phyloP scores from a whole-genome alignment of 352 stramenopile species.

The Paralagenidium karlingii region DNA sequence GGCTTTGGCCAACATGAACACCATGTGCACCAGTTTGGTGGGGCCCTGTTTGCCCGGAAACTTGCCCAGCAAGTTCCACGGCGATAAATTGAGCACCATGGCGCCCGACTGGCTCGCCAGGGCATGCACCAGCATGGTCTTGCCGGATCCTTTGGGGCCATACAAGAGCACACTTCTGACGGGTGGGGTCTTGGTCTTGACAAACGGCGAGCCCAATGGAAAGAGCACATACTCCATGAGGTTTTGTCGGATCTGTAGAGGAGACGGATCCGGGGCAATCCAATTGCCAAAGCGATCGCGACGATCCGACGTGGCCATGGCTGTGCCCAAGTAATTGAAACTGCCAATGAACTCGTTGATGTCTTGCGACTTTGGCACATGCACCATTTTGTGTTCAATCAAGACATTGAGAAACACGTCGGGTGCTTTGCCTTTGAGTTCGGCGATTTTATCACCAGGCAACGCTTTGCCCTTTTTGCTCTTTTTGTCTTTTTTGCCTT shows the following conservation, averaged over 20 bases:
- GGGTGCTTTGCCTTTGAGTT: conserved; percentile 80
- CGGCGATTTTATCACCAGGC: conserved; percentile 84
- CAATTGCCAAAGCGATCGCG: conserved; percentile 71
- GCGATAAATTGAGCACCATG: conserved; percentile 91
- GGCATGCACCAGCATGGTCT: conserved; percentile 88
- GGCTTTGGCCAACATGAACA: conserved; percentile 86
- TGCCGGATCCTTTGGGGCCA: conserved; percentile 82
- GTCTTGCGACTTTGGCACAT: conserved; percentile 19
- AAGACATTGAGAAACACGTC: conserved; percentile 86
- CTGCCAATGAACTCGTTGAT: conserved; percentile 84
- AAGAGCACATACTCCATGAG: conserved; percentile 88
- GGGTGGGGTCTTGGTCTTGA: conserved; percentile 57
- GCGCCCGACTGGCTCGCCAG: conserved; percentile 88
- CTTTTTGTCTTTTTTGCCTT: conserved; percentile 27
- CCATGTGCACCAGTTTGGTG: conserved; percentile 91
- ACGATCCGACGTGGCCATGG: conserved; percentile 46
- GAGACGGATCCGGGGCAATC: conserved; percentile 85
- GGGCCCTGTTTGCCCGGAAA: conserved; percentile 84
- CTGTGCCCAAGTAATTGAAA: conserved; percentile 85
- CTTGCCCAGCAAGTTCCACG: conserved; percentile 88
- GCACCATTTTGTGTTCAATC: conserved; percentile 84
- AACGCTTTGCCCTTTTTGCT: conserved; percentile 69
- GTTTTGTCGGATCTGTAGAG: conserved; percentile 80
- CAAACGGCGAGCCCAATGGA: conserved; percentile 59
- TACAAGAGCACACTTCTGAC: conserved; percentile 91